Evolutionary conservation across 2,329 filamentous ascomycete species (phyloP), one percentile per base, ranked within the genome.

Genomic region (Cercospora nicotianae): DNA sequence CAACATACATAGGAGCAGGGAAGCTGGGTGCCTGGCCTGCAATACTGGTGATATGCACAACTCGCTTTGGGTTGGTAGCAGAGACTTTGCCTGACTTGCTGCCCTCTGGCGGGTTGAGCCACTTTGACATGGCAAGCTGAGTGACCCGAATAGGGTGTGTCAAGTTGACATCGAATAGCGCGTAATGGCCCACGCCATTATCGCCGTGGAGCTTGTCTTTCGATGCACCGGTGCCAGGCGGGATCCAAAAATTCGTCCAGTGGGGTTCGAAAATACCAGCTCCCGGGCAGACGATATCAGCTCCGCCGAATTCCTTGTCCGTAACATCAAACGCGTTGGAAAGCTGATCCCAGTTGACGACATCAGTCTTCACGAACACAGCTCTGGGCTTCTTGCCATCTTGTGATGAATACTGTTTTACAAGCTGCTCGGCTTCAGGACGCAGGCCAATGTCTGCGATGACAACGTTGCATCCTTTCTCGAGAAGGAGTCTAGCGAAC

Each of bases 241-340:
- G 82, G 64, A 82, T 77, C 82, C 82, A 84, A 75, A 84, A 84
- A 73, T 83, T 84, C 65, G 75, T 78, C 74, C 78, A 83, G 63
- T 80, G 76, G 0, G 82, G 82, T 63, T 85, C 83, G 75, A 80
- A 85, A 28, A 85, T 76, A 5, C 83, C 83, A 3, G 83, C 83
- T 18, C 83, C 82, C 0, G 83, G 83, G 63, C 82, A 83, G 13
- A 84, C 80, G 53, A 85, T 80, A 65, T 85, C 83, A 3, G 81
- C 72, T 20, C 72, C 74, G 3, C 83, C 83, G 64, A 86, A 86
- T 63, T 83, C 79, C 57, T 77, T 74, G 66, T 82, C 79, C 3
- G 84, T 83, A 12, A 82, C 79, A 33, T 81, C 76, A 69, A 86
- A 86, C 79, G 85, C 82, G 20, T 77, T 75, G 67, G 83, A 79